These are phyloP conservation scores for Apophysomyces variabilis DNA, from an alignment of 371 early-diverging fungal species.

Conservation along the genomic window DNA sequence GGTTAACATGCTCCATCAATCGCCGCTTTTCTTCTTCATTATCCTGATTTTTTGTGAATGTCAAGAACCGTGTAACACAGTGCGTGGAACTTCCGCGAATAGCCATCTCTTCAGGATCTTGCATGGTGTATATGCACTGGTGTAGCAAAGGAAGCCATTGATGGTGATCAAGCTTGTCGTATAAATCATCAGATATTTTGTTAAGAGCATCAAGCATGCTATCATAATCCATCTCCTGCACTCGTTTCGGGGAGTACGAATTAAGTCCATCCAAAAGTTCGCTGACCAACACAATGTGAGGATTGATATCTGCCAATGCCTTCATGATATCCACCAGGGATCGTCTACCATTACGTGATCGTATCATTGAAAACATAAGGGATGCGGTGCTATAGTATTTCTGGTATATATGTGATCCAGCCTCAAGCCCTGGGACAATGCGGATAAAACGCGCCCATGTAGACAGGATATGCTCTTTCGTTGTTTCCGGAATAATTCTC, in stretches of 20 bases:
- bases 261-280: slow-evolving; percentile 76
- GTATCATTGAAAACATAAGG: slow-evolving; percentile 62
- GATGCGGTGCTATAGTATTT: slow-evolving; percentile 65
- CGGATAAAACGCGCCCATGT: slow-evolving; percentile 76
- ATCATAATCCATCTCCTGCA: slow-evolving; percentile 93
- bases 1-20: slow-evolving; percentile 57
- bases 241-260: slow-evolving; percentile 68
- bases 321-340: slow-evolving; percentile 68
- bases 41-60: slow-evolving; percentile 38
- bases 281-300: slow-evolving; percentile 55
- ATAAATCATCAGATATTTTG: slow-evolving; percentile 68
- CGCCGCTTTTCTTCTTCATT: slow-evolving; percentile 48
- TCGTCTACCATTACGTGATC: slow-evolving; percentile 60
- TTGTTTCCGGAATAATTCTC: slow-evolving; percentile 74
- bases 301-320: slow-evolving; percentile 67
- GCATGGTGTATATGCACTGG: slow-evolving; percentile 80
- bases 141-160: slow-evolving; percentile 94
- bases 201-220: slow-evolving; percentile 79
- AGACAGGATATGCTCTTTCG: slow-evolving; percentile 83
- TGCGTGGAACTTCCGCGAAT: slow-evolving; percentile 83
- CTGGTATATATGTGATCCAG: slow-evolving; percentile 44
- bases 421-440: slow-evolving; percentile 58
- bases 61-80: slow-evolving; percentile 70
- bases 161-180: slow-evolving; percentile 58
- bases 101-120: slow-evolving; percentile 86